Evolutionary conservation across 495 filamentous ascomycete genomes (phyloP), one percentile per base, ranked within the genome.

Genomic region (Penicillium arizonense): DNA sequence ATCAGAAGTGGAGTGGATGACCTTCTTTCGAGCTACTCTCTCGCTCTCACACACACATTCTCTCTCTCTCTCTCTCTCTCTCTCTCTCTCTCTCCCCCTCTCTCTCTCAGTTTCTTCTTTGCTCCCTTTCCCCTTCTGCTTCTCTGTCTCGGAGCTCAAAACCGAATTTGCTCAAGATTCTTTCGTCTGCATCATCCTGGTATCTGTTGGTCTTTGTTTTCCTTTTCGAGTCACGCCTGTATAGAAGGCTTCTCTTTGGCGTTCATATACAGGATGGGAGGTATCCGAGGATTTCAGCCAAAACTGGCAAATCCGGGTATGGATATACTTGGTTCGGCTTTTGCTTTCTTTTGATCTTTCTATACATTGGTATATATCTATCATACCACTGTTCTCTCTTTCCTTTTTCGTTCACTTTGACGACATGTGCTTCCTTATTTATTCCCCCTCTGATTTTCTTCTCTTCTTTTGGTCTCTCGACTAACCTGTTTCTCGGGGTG

Each of bases 1-100:
- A 68, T 23, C 58, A 59, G 26, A 68, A 74, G 45, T 75, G 73
- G 71, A 62, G 53, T 56, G 55, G 57, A 62, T 63, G 41, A 57
- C 24, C 46, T 39, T 21, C 21, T 35, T 45, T 48, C 54, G 39
- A 14, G 42, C 49, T 16, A 50, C 51, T 50, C 33, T 47, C 39
- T 37, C 18, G 18, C 18, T 18, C 18, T 18, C 21, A n/a, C n/a
- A n/a, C n/a, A n/a, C n/a, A n/a, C n/a, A n/a, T n/a, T 30, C 11
- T 18, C 18, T 10, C 30, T 33, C 18, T 24, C 38, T 35, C 30
- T 62, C 50, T 35, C n/a, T 51, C 37, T 46, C 47, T 18, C 21
- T 30, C 11, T 18, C 18, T 10, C 30, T 33, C 18, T 24, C 38
- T 35, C 30, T 62, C 50, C 32, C n/a, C 48, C 37, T 46, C 47